Evolutionary conservation across 2,329 filamentous ascomycete genomes (phyloP), one percentile per base, ranked within the genome.

Genomic region (Macrophomina pseudophaseolina): DNA sequence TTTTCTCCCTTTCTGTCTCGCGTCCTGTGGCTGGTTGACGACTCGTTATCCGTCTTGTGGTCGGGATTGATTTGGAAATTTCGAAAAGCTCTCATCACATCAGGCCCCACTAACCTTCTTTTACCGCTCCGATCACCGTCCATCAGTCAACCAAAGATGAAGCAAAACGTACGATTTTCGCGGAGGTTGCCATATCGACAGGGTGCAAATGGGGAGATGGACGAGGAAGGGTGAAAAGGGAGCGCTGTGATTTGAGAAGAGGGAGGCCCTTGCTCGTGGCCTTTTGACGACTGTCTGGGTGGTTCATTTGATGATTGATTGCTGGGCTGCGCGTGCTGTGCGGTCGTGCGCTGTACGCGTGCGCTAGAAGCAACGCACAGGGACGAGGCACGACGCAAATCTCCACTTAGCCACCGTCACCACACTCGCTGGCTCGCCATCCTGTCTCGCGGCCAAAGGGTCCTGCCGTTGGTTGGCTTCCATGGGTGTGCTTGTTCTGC

Each of bases 81-180:
- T 33, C 52, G 23, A 54, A 54, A 54, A 54, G 16, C 23, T 42
- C 32, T 54, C n/a, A 30, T 33, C 42, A 46, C 40, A 23, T 33
- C 56, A 59, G 56, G 56, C 58, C 58, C 32, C 58, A 62, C 42
- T 32, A 62, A 62, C 58, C 58, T 62, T 62, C 58, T 62, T 62
- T 62, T 48, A 35, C 58, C 30, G 58, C 58, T 49, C 58, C n/a
- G 58, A 62, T 62, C 58, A 49, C 14, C 42, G 42, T 35, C n/a
- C 42, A 60, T 49, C 58, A 49, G 14, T 49, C 42, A 14, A 38
- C n/a, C 30, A 5, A 48, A 60, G 38, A 54, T 38, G 33, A 18
- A 33, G 11, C 32, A 2, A 16, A 60, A 60, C 58, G 42, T 60
- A 60, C 58, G 58, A 60, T 60, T 60, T 60, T 49, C 58, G 58